Evolutionary conservation across 179 eudicot genomes (phyloP), one percentile per base, ranked within the genome.

Genomic region (Silene vulgaris): DNA sequence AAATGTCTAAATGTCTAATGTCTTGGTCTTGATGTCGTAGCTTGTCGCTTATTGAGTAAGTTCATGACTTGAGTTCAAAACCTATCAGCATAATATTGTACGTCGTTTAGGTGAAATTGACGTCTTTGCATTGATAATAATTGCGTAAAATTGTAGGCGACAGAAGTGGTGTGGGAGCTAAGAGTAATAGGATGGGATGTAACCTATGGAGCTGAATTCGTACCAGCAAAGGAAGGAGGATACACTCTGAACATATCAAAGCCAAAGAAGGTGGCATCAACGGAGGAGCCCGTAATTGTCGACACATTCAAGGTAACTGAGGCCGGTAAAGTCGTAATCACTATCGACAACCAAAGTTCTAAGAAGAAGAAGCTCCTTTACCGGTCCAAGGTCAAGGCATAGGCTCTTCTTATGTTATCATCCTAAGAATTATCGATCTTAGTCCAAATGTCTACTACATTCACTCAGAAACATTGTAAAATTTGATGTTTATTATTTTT

Each of bases 121-220:
- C 35, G 35, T 30, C 8, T 37, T 37, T 37, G 45, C 4, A 37
- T 37, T 37, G 26, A 23, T 23, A 37, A 37, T 37, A 37, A 37
- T 37, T 37, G 45, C 9, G 45, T 37, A 37, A 37, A 37, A 37
- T 4, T 37, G 45, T 16, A 79, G 82, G 75, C 72, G 0, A 16
- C 80, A 1, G 85, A 78, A 32, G 20, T 82, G n/a, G 73, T 68
- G 1, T 79, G 82, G 85, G 97, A 93, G 80, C 87, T 84, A 26
- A 84, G 98, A 86, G 96, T 89, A 20, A 81, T 88, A 0, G 98
- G 98, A 72, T 88, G 98, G 95, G 98, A 93, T 1, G 86, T 90
- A 5, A 78, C 8, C 50, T 89, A 91, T 61, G 93, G 89, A 26
- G 98, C 97, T 8, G 96, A 93, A 76, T 93, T 91, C 56, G 77